phyloP scores from a whole-genome alignment of 352 stramenopile species.

The Peronospora tabacina region DNA sequence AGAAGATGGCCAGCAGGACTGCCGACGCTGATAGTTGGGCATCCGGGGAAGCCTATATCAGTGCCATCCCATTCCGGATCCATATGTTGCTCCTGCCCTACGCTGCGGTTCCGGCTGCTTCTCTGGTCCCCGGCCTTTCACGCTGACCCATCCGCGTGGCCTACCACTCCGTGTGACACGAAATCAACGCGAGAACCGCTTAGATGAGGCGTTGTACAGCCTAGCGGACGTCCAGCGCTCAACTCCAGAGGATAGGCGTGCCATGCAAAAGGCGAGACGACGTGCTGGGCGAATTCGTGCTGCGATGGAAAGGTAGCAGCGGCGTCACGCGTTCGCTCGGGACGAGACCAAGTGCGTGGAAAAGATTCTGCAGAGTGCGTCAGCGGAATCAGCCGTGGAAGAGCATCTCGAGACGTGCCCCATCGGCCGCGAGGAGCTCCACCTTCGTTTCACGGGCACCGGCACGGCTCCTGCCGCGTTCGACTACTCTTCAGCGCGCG shows the following conservation, averaged over 20 bases:
- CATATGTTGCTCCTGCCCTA: not conserved
- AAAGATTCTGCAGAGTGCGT: not conserved
- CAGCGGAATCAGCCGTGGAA: not conserved
- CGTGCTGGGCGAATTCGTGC: not conserved
- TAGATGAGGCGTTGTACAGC: slow-evolving; percentile 11
- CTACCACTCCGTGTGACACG: slow-evolving; percentile 8
- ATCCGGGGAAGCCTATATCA: slow-evolving; percentile 13
- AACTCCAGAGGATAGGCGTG: not conserved
- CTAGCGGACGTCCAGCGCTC: not conserved
- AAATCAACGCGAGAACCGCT: not conserved
- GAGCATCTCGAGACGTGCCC: not conserved
- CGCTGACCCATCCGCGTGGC: too few relatives aligned
- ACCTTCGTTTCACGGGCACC: not conserved
- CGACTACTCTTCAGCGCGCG: not conserved
- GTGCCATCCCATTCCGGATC: slow-evolving; percentile 6
- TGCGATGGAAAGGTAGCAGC: not conserved
- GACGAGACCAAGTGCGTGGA: slow-evolving; percentile 8
- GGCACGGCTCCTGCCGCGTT: not conserved
- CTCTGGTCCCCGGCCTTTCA: not conserved
- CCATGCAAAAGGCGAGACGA: slow-evolving; percentile 2
- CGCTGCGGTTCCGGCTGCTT: not conserved
- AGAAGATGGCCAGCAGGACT: slow-evolving; percentile 1
- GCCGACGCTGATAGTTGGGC: slow-evolving; percentile 3
- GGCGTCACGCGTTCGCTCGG: not conserved
- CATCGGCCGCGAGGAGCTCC: not conserved